phyloP scores from a whole-genome alignment of 495 filamentous ascomycete species.

The Aspergillus egyptiacus region DNA sequence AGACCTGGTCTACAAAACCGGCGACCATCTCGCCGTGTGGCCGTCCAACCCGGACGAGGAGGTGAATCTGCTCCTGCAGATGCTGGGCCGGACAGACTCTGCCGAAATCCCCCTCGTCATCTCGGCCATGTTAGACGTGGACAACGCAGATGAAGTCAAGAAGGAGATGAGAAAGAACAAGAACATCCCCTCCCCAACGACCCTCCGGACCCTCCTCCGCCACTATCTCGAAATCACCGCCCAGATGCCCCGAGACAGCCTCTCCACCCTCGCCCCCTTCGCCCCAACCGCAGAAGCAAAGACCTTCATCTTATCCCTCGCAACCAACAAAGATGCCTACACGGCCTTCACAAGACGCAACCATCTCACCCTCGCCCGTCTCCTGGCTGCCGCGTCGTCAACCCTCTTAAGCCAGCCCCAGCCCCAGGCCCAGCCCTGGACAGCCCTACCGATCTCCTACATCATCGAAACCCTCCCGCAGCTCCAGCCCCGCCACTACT shows the following conservation, averaged over 20 bases:
- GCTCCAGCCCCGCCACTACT: slow-evolving; percentile 48
- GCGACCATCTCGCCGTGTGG: slow-evolving; percentile 71
- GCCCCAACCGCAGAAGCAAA: slow-evolving; percentile 36
- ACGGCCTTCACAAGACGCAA: slow-evolving; percentile 25
- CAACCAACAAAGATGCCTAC: slow-evolving; percentile 32
- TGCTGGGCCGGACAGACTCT: slow-evolving; percentile 27
- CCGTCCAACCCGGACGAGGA: slow-evolving; percentile 59
- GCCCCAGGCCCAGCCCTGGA: slow-evolving; percentile 22
- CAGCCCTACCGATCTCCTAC: slow-evolving; percentile 37
- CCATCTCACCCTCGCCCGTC: slow-evolving; percentile 38
- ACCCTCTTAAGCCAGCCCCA: background rate
- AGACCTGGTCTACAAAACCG: slow-evolving; percentile 60
- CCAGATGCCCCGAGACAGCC: slow-evolving; percentile 38
- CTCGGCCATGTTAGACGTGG: slow-evolving; percentile 23
- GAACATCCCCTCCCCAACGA: slow-evolving; percentile 45
- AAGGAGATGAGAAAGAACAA: no score
- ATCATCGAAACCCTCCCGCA: slow-evolving; percentile 39
- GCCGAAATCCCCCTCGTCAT: slow-evolving; percentile 29
- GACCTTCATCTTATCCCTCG: slow-evolving; percentile 26
- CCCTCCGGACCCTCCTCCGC: slow-evolving; percentile 33
- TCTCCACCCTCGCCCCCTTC: slow-evolving; percentile 39
- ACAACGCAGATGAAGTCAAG: slow-evolving; percentile 21
- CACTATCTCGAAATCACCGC: slow-evolving; percentile 48
- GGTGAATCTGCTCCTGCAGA: slow-evolving; percentile 32
- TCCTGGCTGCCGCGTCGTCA: slow-evolving; percentile 22